phyloP scores from a whole-genome alignment of 2,329 filamentous ascomycete genomes.

The Ophiostoma himal-ulmi region DNA sequence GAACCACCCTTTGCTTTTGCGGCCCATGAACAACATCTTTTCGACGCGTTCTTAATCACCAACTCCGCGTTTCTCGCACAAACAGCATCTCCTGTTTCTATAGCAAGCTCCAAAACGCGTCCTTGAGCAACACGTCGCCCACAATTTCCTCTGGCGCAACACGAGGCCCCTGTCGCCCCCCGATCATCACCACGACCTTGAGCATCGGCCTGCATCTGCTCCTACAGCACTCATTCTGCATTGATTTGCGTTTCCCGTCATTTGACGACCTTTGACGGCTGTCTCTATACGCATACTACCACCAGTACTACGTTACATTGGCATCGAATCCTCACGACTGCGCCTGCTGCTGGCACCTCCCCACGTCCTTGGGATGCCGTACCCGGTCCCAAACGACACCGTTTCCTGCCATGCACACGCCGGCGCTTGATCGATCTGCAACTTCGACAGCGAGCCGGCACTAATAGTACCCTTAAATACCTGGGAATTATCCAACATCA shows the following conservation, averaged over 20 bases:
- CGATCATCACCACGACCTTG: neutral
- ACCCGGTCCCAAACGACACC: neutral
- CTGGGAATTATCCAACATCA: neutral
- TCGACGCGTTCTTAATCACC: conserved; percentile 26
- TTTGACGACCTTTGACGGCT: neutral
- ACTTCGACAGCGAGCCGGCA: conserved; percentile 11
- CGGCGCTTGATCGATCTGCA: conserved; percentile 16
- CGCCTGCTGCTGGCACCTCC: neutral
- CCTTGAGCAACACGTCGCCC: neutral
- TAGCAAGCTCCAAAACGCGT: conserved; percentile 16
- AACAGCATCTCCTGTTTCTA: neutral
- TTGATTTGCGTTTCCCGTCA: neutral
- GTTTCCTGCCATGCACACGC: conserved; percentile 23
- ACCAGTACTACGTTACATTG: neutral
- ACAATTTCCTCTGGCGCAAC: conserved; percentile 25
- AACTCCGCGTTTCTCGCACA: conserved; percentile 21
- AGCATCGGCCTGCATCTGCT: neutral
- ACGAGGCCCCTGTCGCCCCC: neutral
- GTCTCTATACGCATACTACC: neutral
- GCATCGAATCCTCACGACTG: neutral
- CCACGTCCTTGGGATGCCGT: conserved; percentile 19
- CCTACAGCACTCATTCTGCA: neutral
- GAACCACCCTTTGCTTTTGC: conserved; percentile 2
- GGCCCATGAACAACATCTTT: neutral
- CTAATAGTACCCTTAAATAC: neutral